Conservation (phyloP, 179 eudicot genomes). For the Sideroxylon spinosum region DNA sequence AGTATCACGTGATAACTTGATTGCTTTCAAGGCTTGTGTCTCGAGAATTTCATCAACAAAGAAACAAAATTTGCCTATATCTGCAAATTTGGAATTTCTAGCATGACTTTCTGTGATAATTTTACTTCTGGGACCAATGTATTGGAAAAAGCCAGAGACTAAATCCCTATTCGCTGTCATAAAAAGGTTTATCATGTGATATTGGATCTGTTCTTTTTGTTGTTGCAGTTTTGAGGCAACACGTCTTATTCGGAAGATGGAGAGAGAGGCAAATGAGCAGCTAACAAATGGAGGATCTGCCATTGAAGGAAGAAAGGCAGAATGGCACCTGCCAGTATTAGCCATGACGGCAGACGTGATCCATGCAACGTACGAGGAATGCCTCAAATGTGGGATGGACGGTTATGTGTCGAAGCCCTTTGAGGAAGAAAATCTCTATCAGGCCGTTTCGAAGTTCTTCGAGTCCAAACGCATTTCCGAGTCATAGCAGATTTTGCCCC, state of each 20-base stretch:
- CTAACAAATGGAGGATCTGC: constrained; percentile 14
- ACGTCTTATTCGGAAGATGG: constrained; percentile 45
- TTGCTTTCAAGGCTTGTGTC: no score
- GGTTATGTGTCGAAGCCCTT: constrained; percentile 71
- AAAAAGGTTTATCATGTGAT: neutral
- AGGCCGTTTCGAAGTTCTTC: constrained; percentile 56
- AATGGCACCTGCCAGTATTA: constrained; percentile 56
- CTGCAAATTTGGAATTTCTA: neutral
- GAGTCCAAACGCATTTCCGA: constrained; percentile 26
- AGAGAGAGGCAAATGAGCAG: constrained; percentile 35
- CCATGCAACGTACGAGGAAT: constrained; percentile 61
- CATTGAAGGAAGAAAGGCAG: constrained; percentile 16
- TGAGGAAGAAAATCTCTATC: constrained; percentile 56
- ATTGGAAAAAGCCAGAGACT: neutral
- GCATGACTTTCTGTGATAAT: neutral
- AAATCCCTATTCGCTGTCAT: neutral
- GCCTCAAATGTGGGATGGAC: constrained; percentile 61
- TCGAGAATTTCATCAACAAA: no score
- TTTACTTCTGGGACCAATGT: neutral
- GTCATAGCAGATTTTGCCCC: neutral
- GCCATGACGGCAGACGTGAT: constrained; percentile 80
- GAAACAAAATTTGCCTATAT: neutral
- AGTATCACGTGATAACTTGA: no score
- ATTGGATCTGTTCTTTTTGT: neutral
- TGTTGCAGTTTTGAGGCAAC: constrained; percentile 62